These are phyloP conservation scores for Boletus reticulatus DNA, from an alignment of 768 basidiomycete genomes.

Conservation along the genomic window DNA sequence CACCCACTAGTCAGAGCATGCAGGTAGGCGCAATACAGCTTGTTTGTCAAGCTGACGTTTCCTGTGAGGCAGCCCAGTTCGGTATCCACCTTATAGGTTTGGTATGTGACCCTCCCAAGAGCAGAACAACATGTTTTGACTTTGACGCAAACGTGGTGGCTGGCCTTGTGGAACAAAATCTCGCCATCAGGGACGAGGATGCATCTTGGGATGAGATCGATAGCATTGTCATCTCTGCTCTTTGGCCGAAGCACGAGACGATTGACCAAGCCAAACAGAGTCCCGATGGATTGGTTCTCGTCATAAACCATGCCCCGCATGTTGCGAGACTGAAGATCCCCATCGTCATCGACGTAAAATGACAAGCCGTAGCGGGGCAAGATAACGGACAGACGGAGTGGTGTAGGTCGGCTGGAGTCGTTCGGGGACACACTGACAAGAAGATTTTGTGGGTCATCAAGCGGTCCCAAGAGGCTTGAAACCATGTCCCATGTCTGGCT, in stretches of 20 bases:
- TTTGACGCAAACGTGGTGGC: constrained; percentile 18
- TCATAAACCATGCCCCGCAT: constrained; percentile 44
- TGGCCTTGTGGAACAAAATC: constrained; percentile 9
- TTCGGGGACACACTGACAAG: constrained; percentile 12
- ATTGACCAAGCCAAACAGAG: constrained; percentile 42
- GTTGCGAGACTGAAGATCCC: constrained; percentile 39
- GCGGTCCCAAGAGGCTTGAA: constrained; percentile 17
- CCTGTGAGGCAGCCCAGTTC: constrained; percentile 30
- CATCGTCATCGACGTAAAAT: constrained; percentile 36
- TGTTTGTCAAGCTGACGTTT: constrained; percentile 25
- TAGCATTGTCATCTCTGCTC: neutral
- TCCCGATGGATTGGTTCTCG: constrained; percentile 38
- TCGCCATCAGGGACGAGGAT: constrained; percentile 42
- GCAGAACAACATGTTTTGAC: neutral
- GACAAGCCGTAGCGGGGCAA: constrained; percentile 42
- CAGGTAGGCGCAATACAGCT: constrained; percentile 40
- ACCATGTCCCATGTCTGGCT: constrained; percentile 30
- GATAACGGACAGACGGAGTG: constrained; percentile 24
- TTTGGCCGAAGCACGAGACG: constrained; percentile 40
- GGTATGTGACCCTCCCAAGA: constrained; percentile 15
- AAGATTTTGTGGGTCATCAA: constrained; percentile 25
- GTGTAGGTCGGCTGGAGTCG: neutral
- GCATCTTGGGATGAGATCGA: constrained; percentile 11
- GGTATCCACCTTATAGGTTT: constrained; percentile 31
- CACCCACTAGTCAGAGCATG: constrained; percentile 46